Evolutionary conservation across 345 rosid genomes (phyloP), one percentile per base, ranked within the genome.

Genomic region (Capsella bursapastoris): DNA sequence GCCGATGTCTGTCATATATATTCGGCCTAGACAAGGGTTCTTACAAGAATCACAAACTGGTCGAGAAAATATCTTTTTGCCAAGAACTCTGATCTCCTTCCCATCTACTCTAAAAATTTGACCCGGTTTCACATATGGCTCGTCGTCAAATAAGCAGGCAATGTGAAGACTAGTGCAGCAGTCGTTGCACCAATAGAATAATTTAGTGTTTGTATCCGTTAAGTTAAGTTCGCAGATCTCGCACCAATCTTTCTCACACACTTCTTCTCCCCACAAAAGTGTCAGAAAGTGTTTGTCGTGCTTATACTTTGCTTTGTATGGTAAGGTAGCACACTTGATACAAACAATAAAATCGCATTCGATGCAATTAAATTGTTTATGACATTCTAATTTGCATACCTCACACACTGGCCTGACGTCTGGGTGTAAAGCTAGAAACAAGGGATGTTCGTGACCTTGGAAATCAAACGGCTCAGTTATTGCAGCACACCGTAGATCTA

Each of bases 391-490:
- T 47, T 45, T 8, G 69, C 71, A 66, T 7, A 50, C 15, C 1
- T 5, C 0, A 37, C 59, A 67, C 6, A 25, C 3, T 0, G 13
- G 41, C 0, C 6, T 41, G 2, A 5, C n/a, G 11, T 7, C 3
- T 6, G 64, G 52, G 0, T 40, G 7, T 8, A 44, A 44, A 6
- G 55, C 3, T 6, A 57, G 3, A 8, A 43, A 68, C 12, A 68
- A 6, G 0, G 64, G 55, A 56, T 56, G 64, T 9, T 43, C 0
- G 16, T 68, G 64, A 15, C 41, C 18, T 56, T 40, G 1, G 37
- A 43, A 31, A 43, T 9, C 53, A 57, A 69, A 69, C 5, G 73
- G 64, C 22, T 69, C 73, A 8, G 31, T 12, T 18, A 18, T 18
- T 1, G 45, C 31, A 29, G 64, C 64, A 56, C 64, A 69, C 1